Evolutionary conservation across 495 filamentous ascomycete genomes (phyloP).

Genomic region (Talaromyces borbonicus): DNA sequence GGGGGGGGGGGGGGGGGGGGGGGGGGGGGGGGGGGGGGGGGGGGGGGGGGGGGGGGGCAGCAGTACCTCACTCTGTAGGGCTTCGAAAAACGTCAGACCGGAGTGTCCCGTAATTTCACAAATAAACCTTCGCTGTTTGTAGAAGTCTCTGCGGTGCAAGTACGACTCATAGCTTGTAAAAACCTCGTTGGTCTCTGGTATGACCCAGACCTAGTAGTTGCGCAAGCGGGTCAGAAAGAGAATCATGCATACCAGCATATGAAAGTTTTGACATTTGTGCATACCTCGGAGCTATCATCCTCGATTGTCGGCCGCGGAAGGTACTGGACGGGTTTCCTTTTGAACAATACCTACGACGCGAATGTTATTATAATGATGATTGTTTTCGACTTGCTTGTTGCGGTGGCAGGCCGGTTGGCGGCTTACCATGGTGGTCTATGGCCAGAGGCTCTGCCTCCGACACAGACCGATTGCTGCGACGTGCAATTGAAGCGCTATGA

Average conservation of each 20-base stretch:
- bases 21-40: too few species aligned
- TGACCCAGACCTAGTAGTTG: conserved; percentile 70
- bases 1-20: too few species aligned
- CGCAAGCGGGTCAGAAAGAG: background rate
- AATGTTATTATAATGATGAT: background rate
- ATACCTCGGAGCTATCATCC: conserved; percentile 72
- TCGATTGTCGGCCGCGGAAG: conserved; percentile 60
- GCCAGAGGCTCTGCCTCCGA: background rate
- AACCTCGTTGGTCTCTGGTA: conserved; percentile 79
- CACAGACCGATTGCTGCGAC: background rate
- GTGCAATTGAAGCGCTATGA: too few species aligned
- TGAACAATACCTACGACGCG: conserved; percentile 69
- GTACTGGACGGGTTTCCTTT: conserved; percentile 89
- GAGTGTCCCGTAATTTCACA: conserved; percentile 94
- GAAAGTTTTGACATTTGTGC: conserved; percentile 8
- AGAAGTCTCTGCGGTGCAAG: conserved; percentile 80
- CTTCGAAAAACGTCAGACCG: conserved; percentile 87
- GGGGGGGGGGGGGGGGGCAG: too few species aligned
- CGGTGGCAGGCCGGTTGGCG: background rate
- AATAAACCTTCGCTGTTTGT: conserved; percentile 86
- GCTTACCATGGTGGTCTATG: conserved; percentile 30
- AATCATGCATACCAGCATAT: background rate
- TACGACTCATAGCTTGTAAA: conserved; percentile 88
- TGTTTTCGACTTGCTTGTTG: background rate
- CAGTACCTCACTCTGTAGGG: conserved; percentile 86